Evolutionary conservation across 2,329 filamentous ascomycete species (phyloP).

Genomic region (Aaosphaeria pasadenensis): DNA sequence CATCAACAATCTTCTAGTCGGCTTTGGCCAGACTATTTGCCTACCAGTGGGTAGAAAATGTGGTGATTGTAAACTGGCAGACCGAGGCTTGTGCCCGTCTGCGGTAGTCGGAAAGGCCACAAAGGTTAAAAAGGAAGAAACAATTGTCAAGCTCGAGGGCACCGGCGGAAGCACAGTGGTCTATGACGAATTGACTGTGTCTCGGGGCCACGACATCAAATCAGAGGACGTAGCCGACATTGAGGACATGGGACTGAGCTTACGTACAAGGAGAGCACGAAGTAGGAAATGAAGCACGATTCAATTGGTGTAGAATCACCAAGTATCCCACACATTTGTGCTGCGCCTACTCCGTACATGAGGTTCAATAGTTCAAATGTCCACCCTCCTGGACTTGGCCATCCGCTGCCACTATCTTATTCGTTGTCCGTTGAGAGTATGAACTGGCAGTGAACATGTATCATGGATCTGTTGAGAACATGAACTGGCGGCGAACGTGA

Average conservation of each 20-base stretch:
- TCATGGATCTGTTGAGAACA: too few relatives aligned
- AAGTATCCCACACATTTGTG: too few relatives aligned
- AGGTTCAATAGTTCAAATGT: too few relatives aligned
- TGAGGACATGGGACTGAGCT: conserved; percentile 26
- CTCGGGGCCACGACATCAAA: conserved; percentile 13
- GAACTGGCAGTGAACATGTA: too few relatives aligned
- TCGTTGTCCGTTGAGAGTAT: too few relatives aligned
- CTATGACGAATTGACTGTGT: background rate
- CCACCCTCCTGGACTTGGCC: too few relatives aligned
- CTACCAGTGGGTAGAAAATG: conserved; percentile 76
- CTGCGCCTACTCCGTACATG: too few relatives aligned
- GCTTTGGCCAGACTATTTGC: conserved; percentile 83
- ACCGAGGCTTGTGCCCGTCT: conserved; percentile 68
- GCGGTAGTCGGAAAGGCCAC: conserved; percentile 48
- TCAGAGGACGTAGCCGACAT: conserved; percentile 30
- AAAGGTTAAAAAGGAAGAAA: conserved; percentile 47
- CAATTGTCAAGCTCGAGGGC: conserved; percentile 3
- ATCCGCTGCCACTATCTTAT: too few relatives aligned
- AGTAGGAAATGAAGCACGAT: too few relatives aligned
- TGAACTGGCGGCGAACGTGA: too few relatives aligned
- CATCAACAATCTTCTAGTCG: conserved; percentile 86
- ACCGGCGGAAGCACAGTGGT: conserved; percentile 3
- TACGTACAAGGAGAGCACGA: background rate
- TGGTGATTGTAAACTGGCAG: conserved; percentile 79
- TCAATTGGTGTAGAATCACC: too few relatives aligned